phyloP scores from a whole-genome alignment of 768 basidiomycete species.

The Boletus insuetus region DNA sequence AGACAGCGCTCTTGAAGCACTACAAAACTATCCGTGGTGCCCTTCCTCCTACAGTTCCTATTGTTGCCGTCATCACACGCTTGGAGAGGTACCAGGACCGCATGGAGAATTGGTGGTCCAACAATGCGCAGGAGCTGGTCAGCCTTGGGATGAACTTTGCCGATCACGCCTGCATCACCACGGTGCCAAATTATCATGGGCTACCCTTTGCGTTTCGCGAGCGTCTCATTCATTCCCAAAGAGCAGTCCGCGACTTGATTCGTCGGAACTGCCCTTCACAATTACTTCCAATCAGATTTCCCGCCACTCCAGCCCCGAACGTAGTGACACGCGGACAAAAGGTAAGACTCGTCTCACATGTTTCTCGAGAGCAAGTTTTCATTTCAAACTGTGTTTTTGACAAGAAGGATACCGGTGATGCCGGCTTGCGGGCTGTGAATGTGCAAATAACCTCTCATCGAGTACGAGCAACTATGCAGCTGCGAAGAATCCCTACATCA shows the following conservation, averaged over 20 bases:
- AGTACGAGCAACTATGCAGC: not conserved
- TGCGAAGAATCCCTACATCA: not conserved
- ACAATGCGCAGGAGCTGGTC: constrained; percentile 10
- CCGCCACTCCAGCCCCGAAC: not conserved
- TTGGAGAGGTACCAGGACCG: constrained; percentile 17
- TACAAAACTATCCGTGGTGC: constrained; percentile 9
- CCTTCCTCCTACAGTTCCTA: constrained; percentile 9
- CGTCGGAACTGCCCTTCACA: constrained; percentile 4
- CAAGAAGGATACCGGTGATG: not conserved
- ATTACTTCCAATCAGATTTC: constrained; percentile 7
- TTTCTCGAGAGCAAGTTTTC: not conserved
- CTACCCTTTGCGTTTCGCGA: constrained; percentile 7
- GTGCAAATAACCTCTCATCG: not conserved
- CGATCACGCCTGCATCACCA: constrained; percentile 22
- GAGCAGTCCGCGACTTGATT: constrained; percentile 11
- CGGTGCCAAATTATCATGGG: constrained; percentile 3
- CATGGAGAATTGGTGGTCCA: constrained; percentile 26
- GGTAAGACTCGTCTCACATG: not conserved
- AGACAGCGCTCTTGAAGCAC: constrained; percentile 12
- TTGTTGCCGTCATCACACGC: constrained; percentile 18
- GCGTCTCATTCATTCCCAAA: constrained; percentile 12
- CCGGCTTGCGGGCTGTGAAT: not conserved
- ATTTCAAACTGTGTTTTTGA: not conserved
- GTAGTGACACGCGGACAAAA: not conserved
- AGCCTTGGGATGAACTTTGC: constrained; percentile 15